Evolutionary conservation across 805 yeast species (phyloP), one percentile per base, ranked within the genome.

Genomic region (Brettanomyces nanus): DNA sequence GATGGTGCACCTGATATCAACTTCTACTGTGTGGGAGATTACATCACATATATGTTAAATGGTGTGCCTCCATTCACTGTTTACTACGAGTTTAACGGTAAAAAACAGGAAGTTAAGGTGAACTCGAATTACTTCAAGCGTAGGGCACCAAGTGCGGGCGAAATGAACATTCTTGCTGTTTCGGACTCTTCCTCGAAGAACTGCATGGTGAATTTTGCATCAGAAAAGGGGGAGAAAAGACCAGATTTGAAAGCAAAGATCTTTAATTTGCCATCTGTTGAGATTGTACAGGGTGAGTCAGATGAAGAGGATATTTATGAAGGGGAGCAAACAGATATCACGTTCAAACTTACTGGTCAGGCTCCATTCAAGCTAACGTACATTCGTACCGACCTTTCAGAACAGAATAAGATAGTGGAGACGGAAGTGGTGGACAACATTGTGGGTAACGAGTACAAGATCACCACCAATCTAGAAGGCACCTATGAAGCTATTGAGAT

Each of bases 281-380:
- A 81, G 42, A 78, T 90, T 13, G 74, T 80, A 19, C 84, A 80
- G 49, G 95, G 95, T n/a, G 80, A 76, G 40, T 64, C 74, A 14
- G 62, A 79, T 6, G 74, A 80, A 39, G 89, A 80, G 52, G 90
- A 85, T 56, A 84, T 92, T 31, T 95, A 87, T 51, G 95, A 86
- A 54, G 98, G 97, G 33, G 98, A 92, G 47, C 85, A 83, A 52
- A 89, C 94, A 1, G 95, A 87, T 54, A 77, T 92, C 34, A 72
- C 72, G 2, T 90, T 92, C 61, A 71, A 76, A 17, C 84, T 92
- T 51, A 72, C 73, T 25, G 98, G 98, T 13, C 73, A 78, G 0
- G 95, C 97, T 9, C 99, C 99, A 10, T 92, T 90, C 64, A 66
- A 79, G 29, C 69, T 92, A 46, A 84, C 89, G 1, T 92, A 89